Evolutionary conservation across 2,329 filamentous ascomycete species (phyloP).

Genomic region (Fusarium sp.): DNA sequence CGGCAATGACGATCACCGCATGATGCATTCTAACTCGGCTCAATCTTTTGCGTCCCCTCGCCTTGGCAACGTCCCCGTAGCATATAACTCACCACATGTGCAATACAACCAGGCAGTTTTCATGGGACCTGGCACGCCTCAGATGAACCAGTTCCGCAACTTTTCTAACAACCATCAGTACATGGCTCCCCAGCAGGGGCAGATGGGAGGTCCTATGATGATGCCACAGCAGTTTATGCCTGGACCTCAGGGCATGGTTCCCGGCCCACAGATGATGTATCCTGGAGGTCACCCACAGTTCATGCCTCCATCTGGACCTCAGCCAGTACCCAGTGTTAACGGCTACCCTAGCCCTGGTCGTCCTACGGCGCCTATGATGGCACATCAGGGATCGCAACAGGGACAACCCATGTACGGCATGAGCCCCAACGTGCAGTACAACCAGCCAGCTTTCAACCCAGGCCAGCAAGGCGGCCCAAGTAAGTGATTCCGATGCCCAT

Average conservation of each 20-base stretch:
- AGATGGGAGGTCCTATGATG: slow-evolving; percentile 86
- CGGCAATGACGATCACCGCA: slow-evolving; percentile 85
- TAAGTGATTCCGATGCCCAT: slow-evolving; percentile 63
- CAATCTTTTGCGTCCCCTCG: slow-evolving; percentile 90
- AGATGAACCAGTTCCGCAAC: slow-evolving; percentile 77
- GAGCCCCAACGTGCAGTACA: slow-evolving; percentile 80
- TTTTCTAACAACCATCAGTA: slow-evolving; percentile 79
- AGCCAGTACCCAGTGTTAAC: slow-evolving; percentile 73
- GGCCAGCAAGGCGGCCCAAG: slow-evolving; percentile 77
- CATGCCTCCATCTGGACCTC: slow-evolving; percentile 71
- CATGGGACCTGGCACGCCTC: slow-evolving; percentile 76
- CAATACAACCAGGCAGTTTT: slow-evolving; percentile 80
- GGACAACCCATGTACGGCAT: slow-evolving; percentile 83
- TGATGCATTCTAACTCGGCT: slow-evolving; percentile 86
- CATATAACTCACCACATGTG: slow-evolving; percentile 78
- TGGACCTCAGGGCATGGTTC: slow-evolving; percentile 76
- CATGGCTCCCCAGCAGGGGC: slow-evolving; percentile 75
- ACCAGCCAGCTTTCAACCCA: slow-evolving; percentile 77
- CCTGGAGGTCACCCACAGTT: slow-evolving; percentile 73
- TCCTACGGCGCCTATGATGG: slow-evolving; percentile 88
- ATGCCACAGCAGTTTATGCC: slow-evolving; percentile 81
- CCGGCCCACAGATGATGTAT: slow-evolving; percentile 86
- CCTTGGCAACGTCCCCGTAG: slow-evolving; percentile 76
- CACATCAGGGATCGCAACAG: slow-evolving; percentile 92
- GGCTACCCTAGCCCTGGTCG: slow-evolving; percentile 92